Evolutionary conservation across 257 asterid genomes (phyloP), one percentile per base, ranked within the genome.

Genomic region (Lantana camara): DNA sequence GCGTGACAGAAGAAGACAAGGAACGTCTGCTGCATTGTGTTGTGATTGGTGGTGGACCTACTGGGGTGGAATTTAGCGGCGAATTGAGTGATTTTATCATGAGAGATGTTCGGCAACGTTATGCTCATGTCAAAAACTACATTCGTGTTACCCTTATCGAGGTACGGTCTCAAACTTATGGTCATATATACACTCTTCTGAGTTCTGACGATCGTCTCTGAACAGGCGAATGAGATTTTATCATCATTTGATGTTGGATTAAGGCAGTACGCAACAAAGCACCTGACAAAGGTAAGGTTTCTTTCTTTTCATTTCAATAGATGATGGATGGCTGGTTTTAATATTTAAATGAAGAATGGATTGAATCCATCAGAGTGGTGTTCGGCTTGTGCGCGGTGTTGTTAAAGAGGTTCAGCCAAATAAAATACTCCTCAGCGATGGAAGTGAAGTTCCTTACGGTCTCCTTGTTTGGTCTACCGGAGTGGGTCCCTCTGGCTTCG

Each of bases 401-500:
- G 98, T 91, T 22, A 86, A 82, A 75, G 96, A 91, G 73, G 96
- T 89, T 57, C 89, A 79, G 57, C 80, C 85, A 0, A 70, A 77
- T 65, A 86, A 83, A 79, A 78, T 91, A 15, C 79, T 87, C 60
- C 97, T 92, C 10, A 87, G 90, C 30, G 97, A 92, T 57, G 97
- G 97, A 66, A 89, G 96, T 65, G 94, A 87, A 5, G 96, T 92
- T 63, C 98, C 98, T 22, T 92, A 89, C 60, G 98, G 98, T 22
- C 93, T 92, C 24, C 89, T 92, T 9, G 88, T 92, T 24, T 92
- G 97, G 98, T 92, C 98, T 13, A 87, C 97, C 19, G 98, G 98
- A 4, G 95, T 89, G 64, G 98, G 98, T 60, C 91, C 97, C 13
- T 89, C 98, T 12, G 74, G 76, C 19, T 87, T 92, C 27, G 83